phyloP scores from a whole-genome alignment of 2,329 filamentous ascomycete genomes.

The Anthostomella pinea region DNA sequence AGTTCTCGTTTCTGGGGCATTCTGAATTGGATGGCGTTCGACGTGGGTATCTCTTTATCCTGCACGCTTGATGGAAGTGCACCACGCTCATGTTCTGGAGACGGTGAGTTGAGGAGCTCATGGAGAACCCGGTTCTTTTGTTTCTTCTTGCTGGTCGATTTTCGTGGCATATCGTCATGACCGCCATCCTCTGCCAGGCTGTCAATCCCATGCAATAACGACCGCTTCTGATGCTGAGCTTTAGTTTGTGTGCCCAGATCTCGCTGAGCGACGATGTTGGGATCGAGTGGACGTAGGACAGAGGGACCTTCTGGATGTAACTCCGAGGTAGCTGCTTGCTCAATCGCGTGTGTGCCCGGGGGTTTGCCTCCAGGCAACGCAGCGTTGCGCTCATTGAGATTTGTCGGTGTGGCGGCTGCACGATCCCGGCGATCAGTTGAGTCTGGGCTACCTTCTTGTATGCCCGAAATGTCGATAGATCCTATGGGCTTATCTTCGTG shows the following conservation, averaged over 20 bases:
- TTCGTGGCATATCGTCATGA: slow-evolving; percentile 8
- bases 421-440: too few species aligned
- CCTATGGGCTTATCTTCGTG: not conserved
- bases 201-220: slow-evolving; percentile 14
- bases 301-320: slow-evolving; percentile 3
- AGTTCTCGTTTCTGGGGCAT: slow-evolving; percentile 39
- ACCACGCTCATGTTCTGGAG: slow-evolving; percentile 12
- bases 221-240: slow-evolving; percentile 8
- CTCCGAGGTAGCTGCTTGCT: not conserved
- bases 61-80: not conserved
- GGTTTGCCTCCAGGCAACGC: not conserved
- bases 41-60: slow-evolving; percentile 4
- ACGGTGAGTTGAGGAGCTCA: slow-evolving; percentile 21
- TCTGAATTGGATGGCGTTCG: slow-evolving; percentile 24
- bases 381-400: not conserved
- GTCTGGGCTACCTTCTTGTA: too few species aligned
- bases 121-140: slow-evolving; percentile 15
- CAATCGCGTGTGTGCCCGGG: not conserved
- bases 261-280: slow-evolving; percentile 2
- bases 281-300: slow-evolving; percentile 2
- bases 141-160: not conserved
- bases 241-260: not conserved
- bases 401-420: too few species aligned
- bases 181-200: slow-evolving; percentile 26
- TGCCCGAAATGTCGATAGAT: too few species aligned